phyloP scores from a whole-genome alignment of 2,329 filamentous ascomycete species.

The Nemania sp. region DNA sequence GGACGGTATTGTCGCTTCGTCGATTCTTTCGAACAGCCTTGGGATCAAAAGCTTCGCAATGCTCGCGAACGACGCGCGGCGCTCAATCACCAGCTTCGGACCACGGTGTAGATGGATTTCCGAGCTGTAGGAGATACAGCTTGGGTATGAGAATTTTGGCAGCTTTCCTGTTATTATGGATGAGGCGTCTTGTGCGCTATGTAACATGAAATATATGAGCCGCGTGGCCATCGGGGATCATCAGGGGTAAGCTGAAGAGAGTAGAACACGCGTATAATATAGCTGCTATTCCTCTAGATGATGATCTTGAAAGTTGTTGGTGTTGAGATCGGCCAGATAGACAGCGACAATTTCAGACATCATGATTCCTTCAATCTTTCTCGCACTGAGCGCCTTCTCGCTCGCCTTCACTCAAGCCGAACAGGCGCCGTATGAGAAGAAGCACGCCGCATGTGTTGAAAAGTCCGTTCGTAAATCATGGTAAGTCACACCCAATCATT shows the following conservation, averaged over 20 bases:
- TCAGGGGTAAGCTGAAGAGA: too few species aligned
- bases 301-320: not conserved
- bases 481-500: slow-evolving; percentile 11
- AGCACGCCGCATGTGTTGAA: slow-evolving; percentile 12
- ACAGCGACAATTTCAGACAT: not conserved
- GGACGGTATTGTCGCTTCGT: not conserved
- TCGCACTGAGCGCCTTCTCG: slow-evolving; percentile 7
- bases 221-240: not conserved
- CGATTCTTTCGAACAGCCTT: not conserved
- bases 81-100: not conserved
- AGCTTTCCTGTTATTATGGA: not conserved
- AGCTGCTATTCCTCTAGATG: not conserved
- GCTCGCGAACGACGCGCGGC: not conserved
- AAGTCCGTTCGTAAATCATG: slow-evolving; percentile 27
- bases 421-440: slow-evolving; percentile 21
- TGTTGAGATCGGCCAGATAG: not conserved
- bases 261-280: slow-evolving; percentile 1
- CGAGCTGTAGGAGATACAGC: too few species aligned
- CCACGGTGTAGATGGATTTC: not conserved
- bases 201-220: not conserved
- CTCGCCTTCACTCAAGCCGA: not conserved
- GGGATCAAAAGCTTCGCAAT: not conserved
- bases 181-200: not conserved
- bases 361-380: not conserved
- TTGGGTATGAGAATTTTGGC: too few species aligned